Conservation (phyloP, 352 stramenopile species). For the Globisporangium megalacanthum region DNA sequence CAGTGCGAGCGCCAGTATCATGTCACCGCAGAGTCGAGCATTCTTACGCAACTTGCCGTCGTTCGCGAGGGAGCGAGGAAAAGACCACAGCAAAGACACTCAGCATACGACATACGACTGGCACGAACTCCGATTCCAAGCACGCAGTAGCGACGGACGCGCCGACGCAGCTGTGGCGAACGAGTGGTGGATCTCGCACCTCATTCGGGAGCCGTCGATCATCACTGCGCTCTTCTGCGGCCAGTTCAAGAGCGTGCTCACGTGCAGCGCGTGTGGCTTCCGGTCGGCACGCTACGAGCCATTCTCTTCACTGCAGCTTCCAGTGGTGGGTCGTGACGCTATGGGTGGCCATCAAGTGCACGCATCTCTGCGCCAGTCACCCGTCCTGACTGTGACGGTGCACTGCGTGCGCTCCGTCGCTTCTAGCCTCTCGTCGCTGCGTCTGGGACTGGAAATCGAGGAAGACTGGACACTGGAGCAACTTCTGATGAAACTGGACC, state of each 20-base stretch:
- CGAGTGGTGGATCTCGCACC: slow-evolving; percentile 96
- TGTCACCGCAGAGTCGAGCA: slow-evolving; percentile 26
- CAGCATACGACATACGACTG: neutral
- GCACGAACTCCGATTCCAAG: slow-evolving; percentile 11
- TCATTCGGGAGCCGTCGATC: slow-evolving; percentile 92
- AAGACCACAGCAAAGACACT: neutral
- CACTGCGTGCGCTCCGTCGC: slow-evolving; percentile 22
- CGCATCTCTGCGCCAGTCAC: neutral
- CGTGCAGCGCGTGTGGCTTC: slow-evolving; percentile 87
- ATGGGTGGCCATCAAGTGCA: too few relatives aligned
- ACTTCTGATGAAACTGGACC: slow-evolving; percentile 28
- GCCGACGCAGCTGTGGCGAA: slow-evolving; percentile 91
- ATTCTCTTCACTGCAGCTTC: slow-evolving; percentile 78
- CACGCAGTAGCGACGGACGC: slow-evolving; percentile 91
- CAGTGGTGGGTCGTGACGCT: slow-evolving; percentile 15
- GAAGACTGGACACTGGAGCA: slow-evolving; percentile 33
- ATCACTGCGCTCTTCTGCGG: slow-evolving; percentile 95
- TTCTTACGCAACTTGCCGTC: slow-evolving; percentile 20
- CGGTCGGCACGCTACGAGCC: slow-evolving; percentile 79
- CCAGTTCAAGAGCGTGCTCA: slow-evolving; percentile 94
- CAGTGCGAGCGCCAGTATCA: slow-evolving; percentile 39
- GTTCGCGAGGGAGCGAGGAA: slow-evolving; percentile 4
- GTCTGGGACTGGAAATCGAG: slow-evolving; percentile 16
- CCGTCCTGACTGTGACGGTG: slow-evolving; percentile 31
- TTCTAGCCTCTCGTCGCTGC: slow-evolving; percentile 5